Evolutionary conservation across 2,329 filamentous ascomycete species (phyloP), one percentile per base, ranked within the genome.

Genomic region (Nigrospora osmanthi): DNA sequence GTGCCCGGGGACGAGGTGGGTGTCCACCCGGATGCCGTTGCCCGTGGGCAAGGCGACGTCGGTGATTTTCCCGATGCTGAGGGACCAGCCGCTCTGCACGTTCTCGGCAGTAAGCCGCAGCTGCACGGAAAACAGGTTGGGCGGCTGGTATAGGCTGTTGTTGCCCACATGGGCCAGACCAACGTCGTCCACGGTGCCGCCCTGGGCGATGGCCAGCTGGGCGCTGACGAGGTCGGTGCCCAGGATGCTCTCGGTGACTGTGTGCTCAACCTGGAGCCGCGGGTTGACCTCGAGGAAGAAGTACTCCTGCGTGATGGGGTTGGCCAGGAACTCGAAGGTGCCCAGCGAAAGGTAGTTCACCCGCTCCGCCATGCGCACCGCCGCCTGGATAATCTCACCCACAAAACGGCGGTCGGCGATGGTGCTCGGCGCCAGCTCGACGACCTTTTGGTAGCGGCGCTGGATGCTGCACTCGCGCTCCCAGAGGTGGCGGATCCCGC

Each of bases 391-490:
- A 2, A 81, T 68, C 13, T 34, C n/a, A 6, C 40, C 43, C 4
- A 81, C 62, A 30, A 78, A 49, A 0, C 45, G 49, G 2, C 78
- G 62, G 52, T 79, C 63, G 4, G 46, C 30, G 2, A 75, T 61
- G 2, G 72, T 61, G n/a, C 73, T 73, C 0, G 78, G 78, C 2
- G 80, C 76, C 23, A 75, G 52, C 53, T 83, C 80, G 11, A 83
- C 68, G 7, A 82, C 65, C 53, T 83, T 83, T 55, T 82, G 79
- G 53, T 78, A 80, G 17, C 83, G 68, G 40, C 83, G 64, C 56
- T 86, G 82, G 7, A 86, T 76, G 0, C 76, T 82, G 54, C 83
- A 86, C 49, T 87, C 82, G 28, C 83, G 68, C 54, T 86, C 82
- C 5, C 81, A 79, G 23, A 85, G 73, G 34, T 73, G 67, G 6